Evolutionary conservation across 208 protist genomes (phyloP).

Genomic region (Trypanosoma lewisi): DNA sequence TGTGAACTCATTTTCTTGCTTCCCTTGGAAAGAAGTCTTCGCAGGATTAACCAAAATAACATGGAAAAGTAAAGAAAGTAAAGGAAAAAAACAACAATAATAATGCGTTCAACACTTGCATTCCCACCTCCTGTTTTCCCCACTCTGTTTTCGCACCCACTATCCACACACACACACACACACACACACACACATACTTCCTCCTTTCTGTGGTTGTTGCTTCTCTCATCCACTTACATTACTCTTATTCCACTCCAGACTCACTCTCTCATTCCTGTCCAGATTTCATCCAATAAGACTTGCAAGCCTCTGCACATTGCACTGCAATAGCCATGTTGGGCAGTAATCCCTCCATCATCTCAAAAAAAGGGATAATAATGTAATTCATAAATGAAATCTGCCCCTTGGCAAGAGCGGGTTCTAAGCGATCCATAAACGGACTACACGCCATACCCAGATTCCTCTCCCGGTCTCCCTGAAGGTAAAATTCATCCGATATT

Average conservation of each 20-base stretch:
- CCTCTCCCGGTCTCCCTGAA: slow-evolving; percentile 91
- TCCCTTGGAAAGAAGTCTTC: background rate
- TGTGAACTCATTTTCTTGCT: slow-evolving; percentile 30
- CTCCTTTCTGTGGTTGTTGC: too few species aligned
- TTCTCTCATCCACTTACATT: background rate
- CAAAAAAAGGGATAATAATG: slow-evolving; percentile 90
- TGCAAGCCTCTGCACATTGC: slow-evolving; percentile 74
- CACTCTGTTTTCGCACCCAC: too few species aligned
- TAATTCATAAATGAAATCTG: slow-evolving; percentile 93
- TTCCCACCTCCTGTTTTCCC: too few species aligned
- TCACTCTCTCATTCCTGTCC: slow-evolving; percentile 3
- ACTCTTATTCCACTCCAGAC: background rate
- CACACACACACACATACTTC: too few species aligned
- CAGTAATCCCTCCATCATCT: slow-evolving; percentile 76
- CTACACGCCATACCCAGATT: slow-evolving; percentile 82
- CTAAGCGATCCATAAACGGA: slow-evolving; percentile 91
- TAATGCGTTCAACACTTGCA: too few species aligned
- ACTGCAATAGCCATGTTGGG: slow-evolving; percentile 84
- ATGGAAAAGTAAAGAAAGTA: slow-evolving; percentile 9
- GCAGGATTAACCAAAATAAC: background rate
- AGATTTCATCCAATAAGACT: slow-evolving; percentile 70
- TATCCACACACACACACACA: too few species aligned
- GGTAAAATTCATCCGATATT: slow-evolving; percentile 93
- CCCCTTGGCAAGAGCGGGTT: slow-evolving; percentile 78
- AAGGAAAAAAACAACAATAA: background rate